These are phyloP conservation scores for Trametes sp. DNA, from an alignment of 1,284 basidiomycete species.

Conservation along the genomic window DNA sequence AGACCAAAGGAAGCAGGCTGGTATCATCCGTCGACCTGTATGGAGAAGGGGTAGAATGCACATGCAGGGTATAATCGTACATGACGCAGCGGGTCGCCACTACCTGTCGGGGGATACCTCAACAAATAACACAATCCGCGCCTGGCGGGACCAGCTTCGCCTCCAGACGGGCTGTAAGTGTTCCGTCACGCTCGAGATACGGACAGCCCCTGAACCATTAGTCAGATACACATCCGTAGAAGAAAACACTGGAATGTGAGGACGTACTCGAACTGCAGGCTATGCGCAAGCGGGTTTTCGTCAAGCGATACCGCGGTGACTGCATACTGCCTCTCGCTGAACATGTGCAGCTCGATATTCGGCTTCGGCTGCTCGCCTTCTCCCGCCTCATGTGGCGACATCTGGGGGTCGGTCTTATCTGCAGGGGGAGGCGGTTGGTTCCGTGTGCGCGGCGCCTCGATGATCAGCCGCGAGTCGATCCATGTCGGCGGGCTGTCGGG, in stretches of 20 bases:
- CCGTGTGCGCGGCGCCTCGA: conserved; percentile 48
- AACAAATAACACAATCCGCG: no score
- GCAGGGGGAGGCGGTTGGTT: conserved; percentile 25
- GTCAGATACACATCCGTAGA: no score
- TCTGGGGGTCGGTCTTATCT: conserved; percentile 23
- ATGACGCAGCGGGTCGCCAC: no score
- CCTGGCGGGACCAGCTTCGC: not conserved
- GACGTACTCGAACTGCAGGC: conserved; percentile 66
- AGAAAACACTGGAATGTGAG: not conserved
- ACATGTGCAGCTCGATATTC: conserved; percentile 51
- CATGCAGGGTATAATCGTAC: no score
- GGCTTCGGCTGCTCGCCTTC: conserved; percentile 41
- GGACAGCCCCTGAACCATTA: no score
- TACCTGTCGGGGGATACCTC: no score
- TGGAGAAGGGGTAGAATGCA: no score
- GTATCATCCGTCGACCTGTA: no score
- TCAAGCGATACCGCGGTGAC: conserved; percentile 54
- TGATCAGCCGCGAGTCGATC: conserved; percentile 63
- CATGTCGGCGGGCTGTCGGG: conserved; percentile 68
- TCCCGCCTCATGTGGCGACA: conserved; percentile 18
- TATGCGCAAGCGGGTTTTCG: conserved; percentile 51
- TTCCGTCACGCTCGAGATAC: no score
- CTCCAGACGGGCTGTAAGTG: not conserved
- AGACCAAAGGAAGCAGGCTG: no score
- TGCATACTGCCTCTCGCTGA: conserved; percentile 19